Conservation (phyloP, 148 eudicot species). For the Agrostemma githago region DNA sequence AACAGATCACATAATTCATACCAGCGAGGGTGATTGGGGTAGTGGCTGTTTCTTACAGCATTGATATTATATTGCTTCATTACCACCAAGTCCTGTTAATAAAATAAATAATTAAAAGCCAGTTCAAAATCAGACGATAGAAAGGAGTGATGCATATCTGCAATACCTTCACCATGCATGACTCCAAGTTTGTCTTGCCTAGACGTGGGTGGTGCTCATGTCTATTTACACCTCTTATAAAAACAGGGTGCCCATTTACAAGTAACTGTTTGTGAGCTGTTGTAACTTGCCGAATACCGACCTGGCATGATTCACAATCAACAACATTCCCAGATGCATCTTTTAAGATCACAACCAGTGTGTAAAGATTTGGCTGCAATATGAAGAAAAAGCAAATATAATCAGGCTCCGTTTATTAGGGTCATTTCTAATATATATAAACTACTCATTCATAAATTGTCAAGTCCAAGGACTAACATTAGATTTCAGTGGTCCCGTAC, state of each 20-base stretch:
- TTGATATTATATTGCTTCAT: slow-evolving; percentile 93
- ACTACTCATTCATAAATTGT: neutral
- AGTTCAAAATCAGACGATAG: neutral
- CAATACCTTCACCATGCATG: slow-evolving; percentile 90
- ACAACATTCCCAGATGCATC: slow-evolving; percentile 68
- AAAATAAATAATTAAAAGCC: slow-evolving; percentile 2
- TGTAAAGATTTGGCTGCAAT: slow-evolving; percentile 84
- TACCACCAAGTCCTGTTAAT: slow-evolving; percentile 75
- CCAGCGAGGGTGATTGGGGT: slow-evolving; percentile 96
- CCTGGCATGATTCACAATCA: slow-evolving; percentile 94
- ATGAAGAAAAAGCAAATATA: slow-evolving; percentile 16
- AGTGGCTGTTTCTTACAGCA: slow-evolving; percentile 96
- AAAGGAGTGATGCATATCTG: neutral
- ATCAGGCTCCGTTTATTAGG: slow-evolving; percentile 2
- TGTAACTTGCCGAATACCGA: slow-evolving; percentile 74
- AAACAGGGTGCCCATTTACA: slow-evolving; percentile 82
- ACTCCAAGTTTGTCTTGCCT: slow-evolving; percentile 89
- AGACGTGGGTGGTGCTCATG: slow-evolving; percentile 95
- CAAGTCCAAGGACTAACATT: neutral
- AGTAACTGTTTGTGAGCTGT: slow-evolving; percentile 85
- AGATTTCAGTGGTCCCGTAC: neutral
- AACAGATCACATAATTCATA: slow-evolving; percentile 93
- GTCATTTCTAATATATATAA: neutral
- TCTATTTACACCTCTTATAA: slow-evolving; percentile 89
- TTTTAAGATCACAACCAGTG: slow-evolving; percentile 72